Evolutionary conservation across 2,329 filamentous ascomycete genomes (phyloP).

Genomic region (Parafenestella ontariensis): DNA sequence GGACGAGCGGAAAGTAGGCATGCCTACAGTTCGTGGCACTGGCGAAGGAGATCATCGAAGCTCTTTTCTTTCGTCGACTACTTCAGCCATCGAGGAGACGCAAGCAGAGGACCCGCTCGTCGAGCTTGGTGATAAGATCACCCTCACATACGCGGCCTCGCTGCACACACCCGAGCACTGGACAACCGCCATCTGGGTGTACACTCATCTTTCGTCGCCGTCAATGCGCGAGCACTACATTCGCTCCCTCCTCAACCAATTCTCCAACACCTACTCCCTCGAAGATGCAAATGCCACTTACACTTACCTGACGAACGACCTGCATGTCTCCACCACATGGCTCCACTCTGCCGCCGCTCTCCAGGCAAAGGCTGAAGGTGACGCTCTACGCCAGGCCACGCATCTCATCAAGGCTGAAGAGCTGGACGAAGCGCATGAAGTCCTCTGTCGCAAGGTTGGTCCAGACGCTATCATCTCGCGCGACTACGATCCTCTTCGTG

Average conservation of each 20-base stretch:
- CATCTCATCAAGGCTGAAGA: conserved; percentile 81
- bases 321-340: conserved; percentile 78
- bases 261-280: conserved; percentile 70
- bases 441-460: conserved; percentile 80
- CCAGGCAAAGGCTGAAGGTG: conserved; percentile 75
- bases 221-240: conserved; percentile 74
- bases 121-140: conserved; percentile 62
- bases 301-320: conserved; percentile 65
- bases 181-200: conserved; percentile 71
- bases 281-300: conserved; percentile 64
- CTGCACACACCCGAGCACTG: conserved; percentile 45
- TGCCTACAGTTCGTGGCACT: conserved; percentile 39
- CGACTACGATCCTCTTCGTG: conserved; percentile 73
- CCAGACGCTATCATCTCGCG: conserved; percentile 82
- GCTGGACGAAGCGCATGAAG: conserved; percentile 81
- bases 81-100: conserved; percentile 52
- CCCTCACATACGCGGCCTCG: conserved; percentile 53
- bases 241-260: conserved; percentile 64
- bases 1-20: conserved; percentile 37
- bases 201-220: conserved; percentile 74
- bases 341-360: conserved; percentile 87
- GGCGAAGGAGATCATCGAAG: conserved; percentile 18
- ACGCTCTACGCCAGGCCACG: conserved; percentile 64
- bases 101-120: conserved; percentile 65
- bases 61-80: conserved; percentile 41